Percentiles rank a stretch among this genome's conserved stretches.
phyloP scores from a whole-genome alignment of 2,329 filamentous ascomycete genomes.

The Mycocentrospora acerina region DNA sequence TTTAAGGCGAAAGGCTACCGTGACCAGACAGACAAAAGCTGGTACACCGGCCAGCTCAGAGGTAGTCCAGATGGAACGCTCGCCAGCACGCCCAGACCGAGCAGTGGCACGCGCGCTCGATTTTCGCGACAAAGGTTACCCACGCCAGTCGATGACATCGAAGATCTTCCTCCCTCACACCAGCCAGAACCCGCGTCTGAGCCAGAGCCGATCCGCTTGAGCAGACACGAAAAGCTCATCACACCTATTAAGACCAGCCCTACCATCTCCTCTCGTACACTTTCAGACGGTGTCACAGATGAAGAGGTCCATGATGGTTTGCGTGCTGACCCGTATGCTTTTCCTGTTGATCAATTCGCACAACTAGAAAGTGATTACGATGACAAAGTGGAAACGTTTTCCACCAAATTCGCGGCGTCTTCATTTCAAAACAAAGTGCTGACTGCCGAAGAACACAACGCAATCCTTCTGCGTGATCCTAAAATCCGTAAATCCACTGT shows the following conservation, averaged over 20 bases:
- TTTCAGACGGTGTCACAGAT: slow-evolving; percentile 5
- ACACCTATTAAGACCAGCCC: slow-evolving; percentile 37
- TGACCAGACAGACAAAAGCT: slow-evolving; percentile 79
- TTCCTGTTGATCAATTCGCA: slow-evolving; percentile 10
- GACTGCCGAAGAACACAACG: slow-evolving; percentile 93
- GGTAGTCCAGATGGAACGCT: slow-evolving; percentile 20
- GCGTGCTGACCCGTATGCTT: slow-evolving; percentile 21
- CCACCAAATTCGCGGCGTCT: background rate
- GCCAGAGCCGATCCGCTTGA: slow-evolving; percentile 1
- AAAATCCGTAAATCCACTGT: slow-evolving; percentile 85
- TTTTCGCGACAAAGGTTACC: slow-evolving; percentile 28
- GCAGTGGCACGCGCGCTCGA: slow-evolving; percentile 18
- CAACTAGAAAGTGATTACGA: slow-evolving; percentile 7
- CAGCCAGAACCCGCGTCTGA: slow-evolving; percentile 33
- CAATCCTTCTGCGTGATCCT: slow-evolving; percentile 78
- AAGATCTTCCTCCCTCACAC: slow-evolving; percentile 34
- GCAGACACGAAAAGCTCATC: slow-evolving; percentile 16
- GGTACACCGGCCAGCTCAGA: slow-evolving; percentile 74
- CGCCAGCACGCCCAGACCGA: slow-evolving; percentile 31
- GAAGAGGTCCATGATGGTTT: slow-evolving; percentile 24
- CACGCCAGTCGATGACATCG: slow-evolving; percentile 27
- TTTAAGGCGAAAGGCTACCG: slow-evolving; percentile 66
- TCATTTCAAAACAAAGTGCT: slow-evolving; percentile 44
- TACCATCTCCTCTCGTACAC: slow-evolving; percentile 11
- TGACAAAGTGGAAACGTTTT: slow-evolving; percentile 7